phyloP scores from a whole-genome alignment of 2,329 filamentous ascomycete species.

The Venturia oleaginea region DNA sequence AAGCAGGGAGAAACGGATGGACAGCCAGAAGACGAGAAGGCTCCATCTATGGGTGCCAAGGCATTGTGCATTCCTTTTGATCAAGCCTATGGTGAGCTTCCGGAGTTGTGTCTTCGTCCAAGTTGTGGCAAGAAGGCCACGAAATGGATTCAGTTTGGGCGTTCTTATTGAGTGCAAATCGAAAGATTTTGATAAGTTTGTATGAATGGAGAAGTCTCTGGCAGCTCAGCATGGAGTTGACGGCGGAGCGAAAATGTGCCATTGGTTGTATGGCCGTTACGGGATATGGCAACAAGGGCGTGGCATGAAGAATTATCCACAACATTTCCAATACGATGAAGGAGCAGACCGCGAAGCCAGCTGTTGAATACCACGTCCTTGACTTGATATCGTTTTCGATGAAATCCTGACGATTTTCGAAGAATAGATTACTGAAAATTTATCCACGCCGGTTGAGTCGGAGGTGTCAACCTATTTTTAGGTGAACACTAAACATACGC shows the following conservation, averaged over 20 bases:
- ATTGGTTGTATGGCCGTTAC: background rate
- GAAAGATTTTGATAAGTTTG: background rate
- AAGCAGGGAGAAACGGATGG: conserved; percentile 62
- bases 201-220: background rate
- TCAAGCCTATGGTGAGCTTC: conserved; percentile 70
- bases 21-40: conserved; percentile 61
- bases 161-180: conserved; percentile 18
- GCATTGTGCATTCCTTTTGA: conserved; percentile 69
- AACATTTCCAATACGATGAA: too few species aligned
- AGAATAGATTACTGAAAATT: too few species aligned
- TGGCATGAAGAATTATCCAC: too few species aligned
- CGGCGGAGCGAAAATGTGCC: background rate
- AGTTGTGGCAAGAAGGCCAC: conserved; percentile 69
- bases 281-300: background rate
- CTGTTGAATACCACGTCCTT: too few species aligned
- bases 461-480: too few species aligned
- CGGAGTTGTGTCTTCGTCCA: conserved; percentile 88
- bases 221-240: background rate
- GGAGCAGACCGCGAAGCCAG: too few species aligned
- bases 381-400: too few species aligned
- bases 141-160: conserved; percentile 87
- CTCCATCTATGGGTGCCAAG: conserved; percentile 69
- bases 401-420: too few species aligned
- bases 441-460: too few species aligned
- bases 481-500: too few species aligned